Base-by-base conservation (phyloP, 1,284 basidiomycete species). In the Microstroma glucosiphilum region DNA sequence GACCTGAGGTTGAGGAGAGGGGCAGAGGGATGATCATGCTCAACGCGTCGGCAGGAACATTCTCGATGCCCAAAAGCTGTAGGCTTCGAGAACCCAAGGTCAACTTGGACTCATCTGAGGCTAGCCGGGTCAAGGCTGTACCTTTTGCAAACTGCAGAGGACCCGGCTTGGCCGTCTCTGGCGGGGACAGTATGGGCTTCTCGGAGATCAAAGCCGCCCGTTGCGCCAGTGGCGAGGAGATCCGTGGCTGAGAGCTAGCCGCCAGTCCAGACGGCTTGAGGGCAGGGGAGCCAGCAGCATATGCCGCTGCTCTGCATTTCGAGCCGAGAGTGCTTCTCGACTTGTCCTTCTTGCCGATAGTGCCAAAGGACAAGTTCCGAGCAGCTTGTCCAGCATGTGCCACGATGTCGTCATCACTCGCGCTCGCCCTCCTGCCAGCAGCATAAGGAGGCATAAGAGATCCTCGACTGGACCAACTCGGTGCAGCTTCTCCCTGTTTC, bases 11-110 rank as follows among this genome's bases (percentile, higher is more conserved):
- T 62, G 8, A 67, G 59, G 30, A 37, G 37, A 73, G 58, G 9
- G 72, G 71, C 48, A 75, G 60, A 2, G 73, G 71, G 11, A 75
- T 68, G 56, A 73, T 55, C 73, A 75, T 75, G 19, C 71, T 75
- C 57, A 75, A 58, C 13, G 71, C 66, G 4, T 62, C 63, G 1
- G 61, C 40, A 2, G 71, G 64, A 1, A 69, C 69, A 43, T 60
- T 57, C 26, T 69, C 68, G 8, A 75, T 37, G 0, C 73, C 73
- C 25, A 73, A 40, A 12, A 48, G 43, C 17, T 48, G 17, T 48
- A 48, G 30, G 9, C 43, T 48, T 6, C 43, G 43, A 3, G 43
- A 21, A 4, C 43, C 43, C 17, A 48, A 12, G 6, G 43, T 21
- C 17, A n/a, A 21, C 6, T 6, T 21, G 43, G 43, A 48, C 6